These are phyloP conservation scores for Gamsiella multidivaricata DNA, from an alignment of 192 early-diverging fungal genomes.

Conservation along the genomic window DNA sequence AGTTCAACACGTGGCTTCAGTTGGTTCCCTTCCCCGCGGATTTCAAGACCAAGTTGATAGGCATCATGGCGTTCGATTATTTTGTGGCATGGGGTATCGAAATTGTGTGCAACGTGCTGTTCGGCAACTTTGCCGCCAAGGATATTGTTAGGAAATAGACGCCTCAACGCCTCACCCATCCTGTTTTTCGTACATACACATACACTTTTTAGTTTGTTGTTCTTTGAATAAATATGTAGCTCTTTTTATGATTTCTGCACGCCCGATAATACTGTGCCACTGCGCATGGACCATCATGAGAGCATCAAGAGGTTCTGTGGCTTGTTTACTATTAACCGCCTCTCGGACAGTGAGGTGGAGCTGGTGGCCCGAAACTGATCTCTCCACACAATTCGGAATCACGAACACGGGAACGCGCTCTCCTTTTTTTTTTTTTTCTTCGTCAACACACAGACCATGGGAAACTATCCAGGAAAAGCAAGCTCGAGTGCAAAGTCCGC, in stretches of 20 bases:
- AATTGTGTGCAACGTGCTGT: conserved; percentile 76
- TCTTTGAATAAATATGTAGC: too few relatives aligned
- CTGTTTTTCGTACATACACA: background rate
- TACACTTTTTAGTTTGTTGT: conserved; percentile 4
- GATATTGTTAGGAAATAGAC: conserved; percentile 67
- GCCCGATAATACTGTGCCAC: too few relatives aligned
- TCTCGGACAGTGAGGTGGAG: too few relatives aligned
- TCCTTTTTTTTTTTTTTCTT: too few relatives aligned
- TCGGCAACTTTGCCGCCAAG: conserved; percentile 93
- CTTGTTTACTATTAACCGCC: too few relatives aligned
- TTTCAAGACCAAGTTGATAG: conserved; percentile 85
- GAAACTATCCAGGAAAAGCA: conserved; percentile 43
- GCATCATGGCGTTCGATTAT: conserved; percentile 92
- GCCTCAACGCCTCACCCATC: background rate
- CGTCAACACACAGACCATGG: conserved; percentile 26
- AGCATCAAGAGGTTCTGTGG: too few relatives aligned
- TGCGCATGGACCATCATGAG: too few relatives aligned
- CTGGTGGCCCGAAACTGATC: too few relatives aligned
- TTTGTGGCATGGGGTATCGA: conserved; percentile 84
- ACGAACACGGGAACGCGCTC: too few relatives aligned
- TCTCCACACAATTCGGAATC: too few relatives aligned
- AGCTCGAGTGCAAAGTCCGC: conserved; percentile 38
- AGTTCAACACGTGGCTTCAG: conserved; percentile 90
- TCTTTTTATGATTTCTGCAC: too few relatives aligned
- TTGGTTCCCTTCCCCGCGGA: conserved; percentile 90